Evolutionary conservation across 164 flowering plant genomes (phyloP), one percentile per base, ranked within the genome.

Genomic region (Annona squamosa): DNA sequence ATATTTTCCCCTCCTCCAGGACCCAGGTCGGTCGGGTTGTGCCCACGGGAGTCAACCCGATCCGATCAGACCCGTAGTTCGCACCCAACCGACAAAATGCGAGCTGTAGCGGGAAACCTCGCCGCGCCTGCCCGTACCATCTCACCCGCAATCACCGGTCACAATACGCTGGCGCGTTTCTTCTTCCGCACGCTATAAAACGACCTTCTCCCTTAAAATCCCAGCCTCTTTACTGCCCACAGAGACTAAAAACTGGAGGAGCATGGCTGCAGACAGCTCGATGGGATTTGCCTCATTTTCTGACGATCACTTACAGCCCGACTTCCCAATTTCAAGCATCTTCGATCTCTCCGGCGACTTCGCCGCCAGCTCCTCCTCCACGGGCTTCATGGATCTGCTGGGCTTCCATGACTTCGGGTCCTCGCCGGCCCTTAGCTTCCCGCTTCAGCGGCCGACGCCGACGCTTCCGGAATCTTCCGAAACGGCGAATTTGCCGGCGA

Each of bases 321-420:
- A 13, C 42, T 75, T 75, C 44, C 42, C 83, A 48, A 75, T 76
- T 7, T 65, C 79, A 12, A 57, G 79, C 77, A 75, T 83, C 69
- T 82, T 83, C 63, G 89, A 79, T 67, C 73, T 73, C 72, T 42
- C 83, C 47, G 77, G 67, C 43, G 82, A 76, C 5, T 70, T 45
- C 13, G 6, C 12, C 46, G 78, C 63, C 71, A 71, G 16, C 46
- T 26, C 4, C 3, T 6, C 41, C 48, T 63, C 73, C 46, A 63
- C 76, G 1, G 86, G 87, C 0, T 85, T 85, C 81, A 71, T 86
- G 84, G 97, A 91, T 68, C 73, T 87, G 72, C 79, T 88, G 18
- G 87, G 85, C 17, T 48, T 83, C 62, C 87, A 84, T 37, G 89
- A 86, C 68, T 75, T 72, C 56, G 47, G 47, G 67, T 70, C 37